Conservation (phyloP, 176 grass and related monocot species). For the Lolium multiflorum region DNA sequence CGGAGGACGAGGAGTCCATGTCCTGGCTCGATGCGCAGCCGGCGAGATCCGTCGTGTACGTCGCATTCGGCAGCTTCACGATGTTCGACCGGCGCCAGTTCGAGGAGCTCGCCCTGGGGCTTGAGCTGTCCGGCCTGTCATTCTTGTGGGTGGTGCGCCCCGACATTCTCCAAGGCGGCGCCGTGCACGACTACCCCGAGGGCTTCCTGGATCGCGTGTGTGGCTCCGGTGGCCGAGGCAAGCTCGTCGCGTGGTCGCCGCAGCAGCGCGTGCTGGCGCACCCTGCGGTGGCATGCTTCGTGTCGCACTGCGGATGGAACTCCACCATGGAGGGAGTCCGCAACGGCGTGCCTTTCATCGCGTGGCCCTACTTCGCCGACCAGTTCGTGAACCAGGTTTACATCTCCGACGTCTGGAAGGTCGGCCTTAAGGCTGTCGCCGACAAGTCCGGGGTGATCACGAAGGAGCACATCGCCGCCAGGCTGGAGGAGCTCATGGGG, state of each 20-base stretch:
- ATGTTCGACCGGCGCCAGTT: slow-evolving; percentile 43
- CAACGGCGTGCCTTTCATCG: slow-evolving; percentile 47
- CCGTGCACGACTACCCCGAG: background rate
- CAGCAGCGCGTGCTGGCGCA: slow-evolving; percentile 19
- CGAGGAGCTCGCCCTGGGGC: slow-evolving; percentile 48
- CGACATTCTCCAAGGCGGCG: background rate
- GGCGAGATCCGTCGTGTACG: slow-evolving; percentile 41
- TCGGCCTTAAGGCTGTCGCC: slow-evolving; percentile 1
- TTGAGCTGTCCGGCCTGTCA: slow-evolving; percentile 27
- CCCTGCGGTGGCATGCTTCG: slow-evolving; percentile 47
- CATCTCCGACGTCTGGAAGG: slow-evolving; percentile 53
- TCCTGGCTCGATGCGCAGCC: slow-evolving; percentile 54
- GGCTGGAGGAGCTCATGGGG: background rate
- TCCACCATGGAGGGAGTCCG: slow-evolving; percentile 51
- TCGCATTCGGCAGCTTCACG: slow-evolving; percentile 53
- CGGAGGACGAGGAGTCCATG: slow-evolving; percentile 39
- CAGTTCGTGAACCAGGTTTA: slow-evolving; percentile 51
- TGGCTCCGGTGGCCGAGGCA: background rate
- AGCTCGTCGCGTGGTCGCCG: background rate
- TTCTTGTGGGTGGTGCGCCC: slow-evolving; percentile 48
- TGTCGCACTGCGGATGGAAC: slow-evolving; percentile 64
- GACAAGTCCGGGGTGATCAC: background rate
- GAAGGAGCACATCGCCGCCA: slow-evolving; percentile 19
- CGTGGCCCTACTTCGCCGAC: slow-evolving; percentile 51
- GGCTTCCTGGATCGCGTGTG: background rate